Evolutionary conservation across 116 monocot genomes (phyloP).

Genomic region (Zostera marina): DNA sequence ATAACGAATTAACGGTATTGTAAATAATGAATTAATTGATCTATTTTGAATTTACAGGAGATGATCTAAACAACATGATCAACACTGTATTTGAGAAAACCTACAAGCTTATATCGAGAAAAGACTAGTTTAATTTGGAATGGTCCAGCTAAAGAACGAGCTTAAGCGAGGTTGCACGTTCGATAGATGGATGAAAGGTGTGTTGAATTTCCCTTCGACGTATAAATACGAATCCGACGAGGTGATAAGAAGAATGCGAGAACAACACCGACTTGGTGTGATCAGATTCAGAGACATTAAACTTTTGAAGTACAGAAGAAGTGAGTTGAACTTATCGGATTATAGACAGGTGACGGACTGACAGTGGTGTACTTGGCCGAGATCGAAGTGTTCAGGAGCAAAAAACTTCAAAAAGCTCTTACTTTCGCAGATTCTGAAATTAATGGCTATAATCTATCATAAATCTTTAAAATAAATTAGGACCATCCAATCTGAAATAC

Average conservation of each 20-base stretch:
- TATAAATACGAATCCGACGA: constrained; percentile 65
- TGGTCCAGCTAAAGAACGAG: constrained; percentile 68
- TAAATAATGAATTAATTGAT: too few relatives aligned
- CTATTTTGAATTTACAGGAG: constrained; percentile 39
- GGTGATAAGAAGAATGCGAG: constrained; percentile 14
- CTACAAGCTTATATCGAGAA: constrained; percentile 44
- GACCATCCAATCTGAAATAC: too few relatives aligned
- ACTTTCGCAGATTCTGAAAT: constrained; percentile 57
- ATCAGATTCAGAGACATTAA: constrained; percentile 54
- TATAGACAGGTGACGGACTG: constrained; percentile 64
- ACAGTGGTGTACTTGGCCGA: constrained; percentile 44
- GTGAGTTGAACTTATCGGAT: constrained; percentile 39
- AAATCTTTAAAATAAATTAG: too few relatives aligned
- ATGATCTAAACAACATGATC: constrained; percentile 82
- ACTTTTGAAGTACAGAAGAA: constrained; percentile 32
- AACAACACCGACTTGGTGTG: constrained; percentile 95
- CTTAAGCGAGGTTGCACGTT: constrained; percentile 65
- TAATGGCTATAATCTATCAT: constrained; percentile 10
- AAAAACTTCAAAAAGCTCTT: constrained; percentile 51
- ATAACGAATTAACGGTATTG: too few relatives aligned
- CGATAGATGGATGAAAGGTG: constrained; percentile 85
- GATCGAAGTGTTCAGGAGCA: constrained; percentile 43
- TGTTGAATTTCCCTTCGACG: constrained; percentile 73
- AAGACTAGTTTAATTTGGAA: constrained; percentile 48
- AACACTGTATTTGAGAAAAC: constrained; percentile 60